Conservation (phyloP, 345 rosid genomes). For the Syzygium aqueum region DNA sequence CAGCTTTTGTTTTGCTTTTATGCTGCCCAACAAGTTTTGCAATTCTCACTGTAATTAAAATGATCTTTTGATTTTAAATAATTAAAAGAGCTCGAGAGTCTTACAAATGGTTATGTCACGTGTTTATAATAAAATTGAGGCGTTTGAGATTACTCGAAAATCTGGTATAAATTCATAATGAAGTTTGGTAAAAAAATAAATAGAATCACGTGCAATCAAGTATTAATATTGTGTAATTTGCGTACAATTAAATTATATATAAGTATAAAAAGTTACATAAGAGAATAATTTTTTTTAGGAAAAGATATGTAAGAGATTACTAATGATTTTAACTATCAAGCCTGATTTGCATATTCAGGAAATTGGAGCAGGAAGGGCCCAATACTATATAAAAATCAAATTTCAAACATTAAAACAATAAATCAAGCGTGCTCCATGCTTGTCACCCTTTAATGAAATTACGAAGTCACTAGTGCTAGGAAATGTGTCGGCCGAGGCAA, state of each 20-base stretch:
- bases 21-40: too few species aligned
- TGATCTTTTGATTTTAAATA: too few species aligned
- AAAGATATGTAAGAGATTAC: rapidly evolving
- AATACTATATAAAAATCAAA: not conserved
- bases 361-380: not conserved
- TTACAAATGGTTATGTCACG: too few species aligned
- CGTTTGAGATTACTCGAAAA: not conserved
- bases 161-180: not conserved
- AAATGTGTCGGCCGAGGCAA: not conserved
- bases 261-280: rapidly evolving
- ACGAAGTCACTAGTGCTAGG: not conserved
- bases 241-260: rapidly evolving
- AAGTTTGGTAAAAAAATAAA: too few species aligned
- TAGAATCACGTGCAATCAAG: too few species aligned
- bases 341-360: rapidly evolving
- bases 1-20: too few species aligned
- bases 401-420: not conserved
- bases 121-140: not conserved
- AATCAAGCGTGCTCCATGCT: not conserved
- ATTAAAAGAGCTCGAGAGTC: too few species aligned
- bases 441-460: not conserved
- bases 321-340: not conserved
- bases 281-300: not conserved
- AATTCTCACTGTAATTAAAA: too few species aligned
- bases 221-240: rapidly evolving